Base-by-base conservation (phyloP, 2,329 filamentous ascomycete species). In the Cladophialophora yegresii region DNA sequence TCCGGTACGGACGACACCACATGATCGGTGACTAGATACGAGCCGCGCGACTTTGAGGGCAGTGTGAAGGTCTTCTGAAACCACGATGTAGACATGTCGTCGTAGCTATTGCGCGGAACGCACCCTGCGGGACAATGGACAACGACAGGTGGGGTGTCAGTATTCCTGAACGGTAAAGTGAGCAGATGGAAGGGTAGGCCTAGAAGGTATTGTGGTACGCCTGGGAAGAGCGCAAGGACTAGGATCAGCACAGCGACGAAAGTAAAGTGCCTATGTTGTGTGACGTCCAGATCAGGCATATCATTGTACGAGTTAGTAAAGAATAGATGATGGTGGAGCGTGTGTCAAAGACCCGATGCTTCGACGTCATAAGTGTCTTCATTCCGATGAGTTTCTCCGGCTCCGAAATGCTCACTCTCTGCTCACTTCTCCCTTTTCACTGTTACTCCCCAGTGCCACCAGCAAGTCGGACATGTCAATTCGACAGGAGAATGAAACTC, bases 1-100 rank as follows among this genome's bases (percentile, higher is more conserved):
- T 97, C 92, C 3, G 93, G 93, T 0, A 98, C 80, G 64, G 87
- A 81, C 56, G 82, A 80, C 28, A 86, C 71, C 62, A 98, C 84
- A 58, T 88, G 82, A 75, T 93, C 87, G 57, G 93, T 97, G 72
- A 98, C 84, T 65, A 98, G 89, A 80, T 97, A 97, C 59, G 87
- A 91, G 75, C 95, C 95, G 66, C 93, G 88, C 51, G 87, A 85
- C 74, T 86, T 85, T 22, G 90, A 75, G 57, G 92, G 91, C 13
- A 98, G 87, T 0, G 87, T 86, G 79, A 98, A 87, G 57, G 88
- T 85, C 77, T 95, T 96, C 79, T 97, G 93, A 72, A 84, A 86
- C 91, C 91, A 96, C 67, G 87, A 83, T 54, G 68, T 69, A 13
- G 59, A 64, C 53, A 68, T 62, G 40, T 64, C 58, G 23, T 20